Base-by-base conservation (phyloP, 2,329 filamentous ascomycete species). In the Davidsoniella australis region DNA sequence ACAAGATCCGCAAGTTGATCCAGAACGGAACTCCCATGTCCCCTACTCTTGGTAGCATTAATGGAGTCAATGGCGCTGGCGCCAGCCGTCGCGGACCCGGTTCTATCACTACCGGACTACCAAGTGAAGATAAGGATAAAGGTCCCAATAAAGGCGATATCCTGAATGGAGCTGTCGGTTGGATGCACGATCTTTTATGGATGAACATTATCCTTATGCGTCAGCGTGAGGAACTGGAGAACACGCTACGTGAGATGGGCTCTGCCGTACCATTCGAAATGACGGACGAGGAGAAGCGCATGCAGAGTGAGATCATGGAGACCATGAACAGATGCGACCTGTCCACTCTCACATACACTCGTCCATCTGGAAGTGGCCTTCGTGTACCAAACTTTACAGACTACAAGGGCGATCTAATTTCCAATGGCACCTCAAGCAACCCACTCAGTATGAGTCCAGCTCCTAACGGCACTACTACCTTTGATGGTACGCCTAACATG, bases 71-170 rank as follows among this genome's bases (percentile, higher is more conserved):
- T 47, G 87, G 86, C 14, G 85, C 85, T 20, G 84, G 80, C 55
- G 87, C 85, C 39, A 77, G 87, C 55, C 79, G 88, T 54, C 87
- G 87, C 26, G 82, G 29, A 78, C 80, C 47, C 72, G 83, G 83
- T 37, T 93, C 84, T 61, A 95, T 95, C 58, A 94, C 87, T 5
- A 89, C 89, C 55, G 87, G 88, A 12, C 73, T 96, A 26, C 89
- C 91, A 0, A 75, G 94, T 36, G 91, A 98, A 58, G 91, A 96
- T 57, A 96, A 96, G 63, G 91, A 98, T 67, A 96, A 96, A 62
- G 91, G 91, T 0, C 91, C 91, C 5, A 96, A 96, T 71, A 98
- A 98, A 68, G 91, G 91, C 45, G 91, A 98, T 58, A 96, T 98
- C 53, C 80, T 98, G 58, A 96, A 96, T 60, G 89, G 91, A 26